Evolutionary conservation across 257 asterid genomes (phyloP), one percentile per base, ranked within the genome.

Genomic region (Solanum sitiens): DNA sequence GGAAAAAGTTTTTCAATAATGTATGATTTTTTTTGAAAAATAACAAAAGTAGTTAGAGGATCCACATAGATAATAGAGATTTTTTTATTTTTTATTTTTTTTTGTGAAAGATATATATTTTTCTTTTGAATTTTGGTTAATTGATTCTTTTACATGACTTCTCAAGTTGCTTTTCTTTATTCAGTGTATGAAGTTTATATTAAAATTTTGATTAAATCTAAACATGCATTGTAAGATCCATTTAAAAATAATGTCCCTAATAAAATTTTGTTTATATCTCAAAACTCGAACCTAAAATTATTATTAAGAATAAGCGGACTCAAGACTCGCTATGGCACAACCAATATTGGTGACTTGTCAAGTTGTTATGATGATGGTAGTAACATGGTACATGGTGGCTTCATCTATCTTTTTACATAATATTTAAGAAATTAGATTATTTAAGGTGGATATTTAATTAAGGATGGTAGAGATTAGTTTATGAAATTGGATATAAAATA

Each of bases 231-330:
- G 3, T 53, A 53, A 1, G 3, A 10, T 42, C n/a, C 2, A 56
- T 56, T 56, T 56, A 2, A 3, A 44, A 1, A 0, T 18, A 2
- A 44, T 12, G 1, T 1, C 2, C 1, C 14, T 3, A 3, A 44
- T 4, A 44, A 10, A 42, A 10, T 44, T 44, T 44, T 44, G 0
- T 44, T 3, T 12, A 44, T 44, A 11, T 3, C 4, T 42, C 14
- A 44, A 44, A 0, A 44, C 0, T 42, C 13, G 0, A 42, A 42
- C 3, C 0, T 1, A 10, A 42, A 0, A 3, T 1, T 10, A 10
- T 11, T 40, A 40, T 8, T 40, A 40, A 40, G 1, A 0, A 42
- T 44, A 10, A 56, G 0, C 25, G 7, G 5, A 18, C 1, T 4
- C 11, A 8, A 1, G 2, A 7, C 14, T 56, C 2, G 8, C 3